Percentiles rank a stretch among this genome's conserved stretches.
These are phyloP conservation scores for Vitis riparia DNA, from an alignment of 164 flowering plant genomes.

Conservation along the genomic window DNA sequence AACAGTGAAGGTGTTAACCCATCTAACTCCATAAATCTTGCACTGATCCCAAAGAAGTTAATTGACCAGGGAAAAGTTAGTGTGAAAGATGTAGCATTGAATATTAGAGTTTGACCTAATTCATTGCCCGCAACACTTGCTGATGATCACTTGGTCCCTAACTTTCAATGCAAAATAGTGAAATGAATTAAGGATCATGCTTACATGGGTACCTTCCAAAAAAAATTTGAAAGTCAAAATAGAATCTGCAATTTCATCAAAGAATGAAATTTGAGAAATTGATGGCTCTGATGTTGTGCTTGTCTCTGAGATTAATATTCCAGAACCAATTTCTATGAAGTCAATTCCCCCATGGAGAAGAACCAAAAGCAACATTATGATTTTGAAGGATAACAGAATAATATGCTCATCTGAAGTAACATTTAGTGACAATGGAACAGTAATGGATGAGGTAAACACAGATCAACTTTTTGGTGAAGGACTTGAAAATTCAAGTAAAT, in stretches of 20 bases:
- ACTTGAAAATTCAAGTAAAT: slow-evolving; percentile 17
- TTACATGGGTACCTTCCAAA: slow-evolving; percentile 35
- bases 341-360: slow-evolving; percentile 59
- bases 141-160: slow-evolving; percentile 49
- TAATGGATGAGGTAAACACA: slow-evolving; percentile 20
- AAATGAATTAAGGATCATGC: slow-evolving; percentile 72
- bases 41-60: slow-evolving; percentile 62
- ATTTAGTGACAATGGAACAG: slow-evolving; percentile 28
- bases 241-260: slow-evolving; percentile 25
- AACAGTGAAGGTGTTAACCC: slow-evolving; percentile 27
- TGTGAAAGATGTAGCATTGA: slow-evolving; percentile 64
- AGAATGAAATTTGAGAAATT: slow-evolving; percentile 24
- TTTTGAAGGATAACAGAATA: slow-evolving; percentile 42
- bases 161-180: slow-evolving; percentile 51
- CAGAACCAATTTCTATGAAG: slow-evolving; percentile 50
- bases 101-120: slow-evolving; percentile 65
- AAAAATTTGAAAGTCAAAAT: slow-evolving; percentile 36
- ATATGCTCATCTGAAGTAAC: slow-evolving; percentile 33
- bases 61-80: slow-evolving; percentile 69
- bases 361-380: slow-evolving; percentile 45
- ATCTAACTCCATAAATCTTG: slow-evolving; percentile 33
- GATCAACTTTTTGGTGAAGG: slow-evolving; percentile 21
- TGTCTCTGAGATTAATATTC: slow-evolving; percentile 30
- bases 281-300: slow-evolving; percentile 33
- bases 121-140: slow-evolving; percentile 45